Base-by-base conservation (phyloP, 2,329 filamentous ascomycete genomes). In the Emericellopsis atlantica region DNA sequence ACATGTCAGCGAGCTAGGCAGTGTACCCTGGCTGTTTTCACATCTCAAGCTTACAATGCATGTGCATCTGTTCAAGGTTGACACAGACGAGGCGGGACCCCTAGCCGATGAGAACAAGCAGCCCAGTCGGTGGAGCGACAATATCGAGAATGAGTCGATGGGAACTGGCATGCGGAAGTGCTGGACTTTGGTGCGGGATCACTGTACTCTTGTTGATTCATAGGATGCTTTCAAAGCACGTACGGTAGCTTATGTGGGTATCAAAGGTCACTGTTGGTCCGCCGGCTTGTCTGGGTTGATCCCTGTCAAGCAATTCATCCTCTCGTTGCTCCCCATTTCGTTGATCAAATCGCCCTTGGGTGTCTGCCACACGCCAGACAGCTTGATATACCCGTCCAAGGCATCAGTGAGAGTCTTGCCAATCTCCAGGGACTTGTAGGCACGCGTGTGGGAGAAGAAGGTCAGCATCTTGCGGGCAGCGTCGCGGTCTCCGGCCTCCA, bases 161-260 rank as follows among this genome's bases (percentile, higher is more conserved):
- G 72, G 72, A 0, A 75, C 72, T 0, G 72, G 72, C 0, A 76
- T 76, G 72, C 61, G 67, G 32, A 74, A 72, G 48, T 76, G 72
- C 50, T 76, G 72, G 71, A 53, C 26, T 38, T 24, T 32, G n/a
- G 33, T 36, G 6, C 11, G 33, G 9, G 22, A 39, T 32, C 26
- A 29, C 26, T 29, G 26, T 12, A 29, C 8, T 12, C 26, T 29
- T 9, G 26, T 29, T 29, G 26, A 29, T 29, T 29, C 26, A 29
- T 29, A 12, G 12, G 26, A 9, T 29, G 12, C 26, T 9, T 29
- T 6, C 26, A 4, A 12, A 29, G 26, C 26, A 29, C 26, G 26
- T 29, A 29, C 26, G 8, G 4, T 4, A 29, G 26, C 26, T 12
- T 4, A 12, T 9, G 26, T 21, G 18, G 18, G 18, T 21, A 21